Base-by-base conservation (phyloP, 1,139 yeast species). In the Yamadazyma sp. region DNA sequence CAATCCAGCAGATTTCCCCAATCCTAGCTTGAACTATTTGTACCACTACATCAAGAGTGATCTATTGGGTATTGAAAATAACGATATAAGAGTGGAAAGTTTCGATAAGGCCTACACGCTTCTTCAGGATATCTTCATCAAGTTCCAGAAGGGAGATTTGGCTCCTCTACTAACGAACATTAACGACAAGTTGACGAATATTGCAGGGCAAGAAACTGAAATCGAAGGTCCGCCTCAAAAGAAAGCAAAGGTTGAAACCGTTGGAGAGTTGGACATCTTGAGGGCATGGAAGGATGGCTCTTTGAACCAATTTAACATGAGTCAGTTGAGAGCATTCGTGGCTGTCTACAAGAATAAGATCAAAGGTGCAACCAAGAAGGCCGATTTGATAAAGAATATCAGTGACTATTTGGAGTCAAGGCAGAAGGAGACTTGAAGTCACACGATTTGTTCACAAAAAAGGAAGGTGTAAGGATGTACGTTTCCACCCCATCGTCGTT, bases 21-120 rank as follows among this genome's bases (percentile, higher is more conserved):
- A 86, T 55, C 95, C 96, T 0, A 64, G 75, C 2, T 59, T 89
- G 32, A 81, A 79, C 43, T 82, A 79, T 67, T 85, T 82, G 52
- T 83, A 80, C 58, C 74, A 77, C 44, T 65, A 81, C 0, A 59
- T 88, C 18, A 82, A 83, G 51, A 84, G 86, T 41, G 78, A 80
- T 44, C 71, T 87, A 14, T 62, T 89, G 35, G 91, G 85, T 48
- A 74, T 75, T 12, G 38, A 46, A 36, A 17, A 36, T 49, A 23
- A 31, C 27, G 51, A 52, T 34, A 33, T 29, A 5, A 40, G 43
- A 12, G 36, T 46, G 10, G 20, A 34, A 7, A 20, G 39, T 11
- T 26, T 46, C 10, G 27, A 42, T 15, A 34, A 11, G 18, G 25
- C 37, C 3, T 20, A 10, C 26, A 34, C 14, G 22, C 12, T 24